These are phyloP conservation scores for Plasmodium gonderi DNA, from an alignment of 169 alveolate species.

Conservation along the genomic window DNA sequence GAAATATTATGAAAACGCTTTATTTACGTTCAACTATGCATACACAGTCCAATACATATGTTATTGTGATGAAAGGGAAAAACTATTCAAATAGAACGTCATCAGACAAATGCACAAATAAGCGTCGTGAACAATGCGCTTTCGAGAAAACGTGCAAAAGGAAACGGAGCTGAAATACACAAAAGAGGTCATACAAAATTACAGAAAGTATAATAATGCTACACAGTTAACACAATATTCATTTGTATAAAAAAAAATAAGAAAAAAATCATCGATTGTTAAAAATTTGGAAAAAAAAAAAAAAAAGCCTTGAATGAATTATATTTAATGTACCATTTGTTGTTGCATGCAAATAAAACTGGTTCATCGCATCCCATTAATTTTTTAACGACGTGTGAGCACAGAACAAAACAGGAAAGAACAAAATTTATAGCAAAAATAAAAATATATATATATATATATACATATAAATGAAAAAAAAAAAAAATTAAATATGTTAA, in stretches of 20 bases:
- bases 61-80: no score
- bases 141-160: background rate
- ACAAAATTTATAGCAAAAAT: background rate
- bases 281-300: background rate
- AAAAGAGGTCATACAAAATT: background rate
- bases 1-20: no score
- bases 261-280: background rate
- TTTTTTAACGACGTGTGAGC: background rate
- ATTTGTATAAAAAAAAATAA: background rate
- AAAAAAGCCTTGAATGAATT: background rate
- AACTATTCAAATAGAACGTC: no score
- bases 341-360: background rate
- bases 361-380: background rate
- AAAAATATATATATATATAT: background rate
- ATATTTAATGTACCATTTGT: background rate
- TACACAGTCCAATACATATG: no score
- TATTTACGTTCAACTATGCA: no score
- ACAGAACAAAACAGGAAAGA: background rate
- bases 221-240: background rate
- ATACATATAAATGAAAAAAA: background rate
- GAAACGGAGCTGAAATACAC: background rate
- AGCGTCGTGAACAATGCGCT: no score
- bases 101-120: no score
- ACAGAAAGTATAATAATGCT: background rate
- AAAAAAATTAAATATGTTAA: background rate